Percentiles rank a stretch among this genome's conserved stretches.
These are phyloP conservation scores for Neoboletus magnificus DNA, from an alignment of 768 basidiomycete genomes.

Conservation along the genomic window DNA sequence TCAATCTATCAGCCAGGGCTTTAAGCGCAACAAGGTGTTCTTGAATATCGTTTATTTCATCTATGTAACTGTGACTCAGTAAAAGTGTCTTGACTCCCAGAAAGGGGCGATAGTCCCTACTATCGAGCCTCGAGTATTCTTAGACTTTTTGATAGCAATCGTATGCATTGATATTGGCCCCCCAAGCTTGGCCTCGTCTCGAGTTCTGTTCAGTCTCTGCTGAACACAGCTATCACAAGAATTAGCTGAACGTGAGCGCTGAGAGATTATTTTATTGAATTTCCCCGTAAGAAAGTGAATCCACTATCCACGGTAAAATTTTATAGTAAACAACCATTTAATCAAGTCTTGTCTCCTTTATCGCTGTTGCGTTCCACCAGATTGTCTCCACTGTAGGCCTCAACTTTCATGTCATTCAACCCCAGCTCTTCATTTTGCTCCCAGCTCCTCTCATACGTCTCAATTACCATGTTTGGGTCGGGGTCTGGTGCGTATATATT, in stretches of 20 bases:
- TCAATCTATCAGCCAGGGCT: not conserved
- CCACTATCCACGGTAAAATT: not conserved
- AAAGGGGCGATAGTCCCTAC: not conserved
- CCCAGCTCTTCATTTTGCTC: conserved; percentile 96
- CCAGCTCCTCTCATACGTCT: conserved; percentile 78
- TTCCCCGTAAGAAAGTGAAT: too few species aligned
- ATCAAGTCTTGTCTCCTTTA: conserved; percentile 1
- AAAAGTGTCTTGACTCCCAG: not conserved
- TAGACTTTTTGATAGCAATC: too few species aligned
- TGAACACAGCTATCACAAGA: too few species aligned
- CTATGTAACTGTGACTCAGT: not conserved
- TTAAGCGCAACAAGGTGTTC: not conserved
- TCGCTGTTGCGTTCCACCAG: not conserved
- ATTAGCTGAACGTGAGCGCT: too few species aligned
- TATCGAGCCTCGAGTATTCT: not conserved
- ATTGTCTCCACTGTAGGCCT: conserved; percentile 32
- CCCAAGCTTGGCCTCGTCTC: too few species aligned
- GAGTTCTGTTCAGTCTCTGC: too few species aligned
- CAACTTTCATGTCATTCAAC: conserved; percentile 85
- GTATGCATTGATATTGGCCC: not conserved
- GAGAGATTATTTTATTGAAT: too few species aligned
- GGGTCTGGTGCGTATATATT: conserved; percentile 97
- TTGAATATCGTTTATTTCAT: not conserved
- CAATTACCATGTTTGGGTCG: conserved; percentile 88
- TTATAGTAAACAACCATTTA: not conserved